A percentile compares a stretch with the other conserved stretches of the same genome.
These are phyloP conservation scores for Colletotrichum chlorophyti DNA, from an alignment of 2,329 filamentous ascomycete genomes.

Conservation along the genomic window DNA sequence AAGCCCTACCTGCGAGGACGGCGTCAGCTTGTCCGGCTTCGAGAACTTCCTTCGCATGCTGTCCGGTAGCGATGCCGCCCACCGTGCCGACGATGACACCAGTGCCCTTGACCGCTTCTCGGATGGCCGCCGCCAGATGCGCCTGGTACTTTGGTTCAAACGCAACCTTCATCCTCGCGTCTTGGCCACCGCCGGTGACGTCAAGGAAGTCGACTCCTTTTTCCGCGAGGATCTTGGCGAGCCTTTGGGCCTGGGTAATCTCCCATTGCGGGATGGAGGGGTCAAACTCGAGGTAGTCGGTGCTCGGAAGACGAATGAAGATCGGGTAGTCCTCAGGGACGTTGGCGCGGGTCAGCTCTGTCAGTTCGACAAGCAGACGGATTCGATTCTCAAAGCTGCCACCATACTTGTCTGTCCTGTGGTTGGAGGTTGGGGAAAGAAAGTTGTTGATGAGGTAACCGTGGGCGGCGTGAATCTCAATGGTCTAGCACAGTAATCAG, in stretches of 20 bases:
- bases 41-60: constrained; percentile 53
- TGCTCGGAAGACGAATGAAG: constrained; percentile 72
- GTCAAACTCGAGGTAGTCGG: constrained; percentile 73
- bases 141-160: constrained; percentile 71
- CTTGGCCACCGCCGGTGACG: constrained; percentile 70
- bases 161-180: constrained; percentile 64
- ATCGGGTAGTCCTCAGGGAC: constrained; percentile 73
- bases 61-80: constrained; percentile 50
- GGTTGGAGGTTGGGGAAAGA: constrained; percentile 50
- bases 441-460: constrained; percentile 56
- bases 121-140: constrained; percentile 69
- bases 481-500: neutral
- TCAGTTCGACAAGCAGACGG: constrained; percentile 49
- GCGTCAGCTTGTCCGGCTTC: constrained; percentile 52
- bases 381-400: constrained; percentile 52
- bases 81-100: constrained; percentile 47
- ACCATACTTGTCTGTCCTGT: constrained; percentile 54
- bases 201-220: constrained; percentile 77
- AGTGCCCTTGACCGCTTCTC: constrained; percentile 70
- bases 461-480: constrained; percentile 49
- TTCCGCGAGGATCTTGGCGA: constrained; percentile 67
- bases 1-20: constrained; percentile 54
- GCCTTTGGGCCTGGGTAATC: constrained; percentile 63
- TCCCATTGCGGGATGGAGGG: constrained; percentile 68
- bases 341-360: constrained; percentile 63